phyloP scores from a whole-genome alignment of 2,329 filamentous ascomycete genomes.

The Colletotrichum sp. region DNA sequence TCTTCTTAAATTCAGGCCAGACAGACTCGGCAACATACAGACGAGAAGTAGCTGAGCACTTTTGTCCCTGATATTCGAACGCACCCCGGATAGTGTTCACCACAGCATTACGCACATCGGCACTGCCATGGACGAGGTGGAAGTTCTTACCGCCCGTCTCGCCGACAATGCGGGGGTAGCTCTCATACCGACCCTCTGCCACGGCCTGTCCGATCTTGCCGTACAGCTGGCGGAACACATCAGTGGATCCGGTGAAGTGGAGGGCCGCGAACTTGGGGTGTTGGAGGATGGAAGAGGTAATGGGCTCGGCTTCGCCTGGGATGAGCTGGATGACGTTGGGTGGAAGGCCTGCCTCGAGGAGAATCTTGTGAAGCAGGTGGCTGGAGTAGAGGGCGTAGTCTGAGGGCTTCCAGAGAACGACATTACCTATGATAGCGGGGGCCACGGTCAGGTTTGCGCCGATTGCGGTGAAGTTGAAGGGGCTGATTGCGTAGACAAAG shows the following conservation, averaged over 20 bases:
- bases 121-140: constrained; percentile 79
- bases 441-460: constrained; percentile 84
- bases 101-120: constrained; percentile 79
- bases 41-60: constrained; percentile 85
- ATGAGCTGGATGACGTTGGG: constrained; percentile 92
- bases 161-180: constrained; percentile 87
- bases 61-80: constrained; percentile 91
- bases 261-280: constrained; percentile 87
- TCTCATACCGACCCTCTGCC: constrained; percentile 80
- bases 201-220: constrained; percentile 84
- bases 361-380: constrained; percentile 88
- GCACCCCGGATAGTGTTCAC: constrained; percentile 84
- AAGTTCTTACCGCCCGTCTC: constrained; percentile 96
- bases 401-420: constrained; percentile 95
- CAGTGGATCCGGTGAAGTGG: constrained; percentile 93
- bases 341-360: constrained; percentile 89
- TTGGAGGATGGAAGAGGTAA: constrained; percentile 77
- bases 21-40: constrained; percentile 78
- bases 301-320: constrained; percentile 83
- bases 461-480: constrained; percentile 98
- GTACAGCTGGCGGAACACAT: constrained; percentile 87
- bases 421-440: constrained; percentile 89
- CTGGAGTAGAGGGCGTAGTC: constrained; percentile 88
- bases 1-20: constrained; percentile 73
- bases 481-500: constrained; percentile 94